phyloP scores from a whole-genome alignment of 1,139 yeast genomes.

The Lodderomyces parapsilosis region DNA sequence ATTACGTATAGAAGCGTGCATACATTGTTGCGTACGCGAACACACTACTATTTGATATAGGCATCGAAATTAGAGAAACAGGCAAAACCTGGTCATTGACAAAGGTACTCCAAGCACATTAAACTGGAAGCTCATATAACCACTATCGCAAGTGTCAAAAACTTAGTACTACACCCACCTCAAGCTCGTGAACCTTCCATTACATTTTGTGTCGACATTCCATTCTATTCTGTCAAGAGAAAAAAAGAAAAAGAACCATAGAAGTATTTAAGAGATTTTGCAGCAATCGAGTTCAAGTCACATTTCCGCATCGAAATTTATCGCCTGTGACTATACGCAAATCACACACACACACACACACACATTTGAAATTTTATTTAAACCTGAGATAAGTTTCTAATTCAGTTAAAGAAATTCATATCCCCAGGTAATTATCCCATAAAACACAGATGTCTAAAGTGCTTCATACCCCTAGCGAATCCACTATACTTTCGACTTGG shows the following conservation, averaged over 20 bases:
- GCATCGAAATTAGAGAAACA: too few relatives aligned
- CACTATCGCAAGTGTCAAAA: too few relatives aligned
- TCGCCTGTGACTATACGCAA: not conserved
- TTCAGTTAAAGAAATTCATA: not conserved
- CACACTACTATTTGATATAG: too few relatives aligned
- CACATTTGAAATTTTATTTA: not conserved
- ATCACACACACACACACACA: not conserved
- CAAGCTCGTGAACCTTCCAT: not conserved
- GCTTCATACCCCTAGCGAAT: slow-evolving; percentile 2
- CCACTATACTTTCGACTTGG: slow-evolving; percentile 1
- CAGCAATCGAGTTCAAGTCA: slow-evolving; percentile 1
- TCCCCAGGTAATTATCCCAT: not conserved
- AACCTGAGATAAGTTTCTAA: slow-evolving; percentile 1
- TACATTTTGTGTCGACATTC: not conserved
- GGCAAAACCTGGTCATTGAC: too few relatives aligned
- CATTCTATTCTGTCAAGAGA: not conserved
- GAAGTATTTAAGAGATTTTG: not conserved
- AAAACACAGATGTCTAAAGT: not conserved
- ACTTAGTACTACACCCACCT: too few relatives aligned
- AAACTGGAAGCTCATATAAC: too few relatives aligned
- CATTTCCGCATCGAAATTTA: not conserved
- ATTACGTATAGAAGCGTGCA: too few relatives aligned
- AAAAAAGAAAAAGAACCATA: not conserved
- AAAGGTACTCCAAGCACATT: too few relatives aligned
- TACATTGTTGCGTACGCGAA: not conserved